Evolutionary conservation across 116 monocot species (phyloP), one percentile per base, ranked within the genome.

Genomic region (Posidonia oceanica): DNA sequence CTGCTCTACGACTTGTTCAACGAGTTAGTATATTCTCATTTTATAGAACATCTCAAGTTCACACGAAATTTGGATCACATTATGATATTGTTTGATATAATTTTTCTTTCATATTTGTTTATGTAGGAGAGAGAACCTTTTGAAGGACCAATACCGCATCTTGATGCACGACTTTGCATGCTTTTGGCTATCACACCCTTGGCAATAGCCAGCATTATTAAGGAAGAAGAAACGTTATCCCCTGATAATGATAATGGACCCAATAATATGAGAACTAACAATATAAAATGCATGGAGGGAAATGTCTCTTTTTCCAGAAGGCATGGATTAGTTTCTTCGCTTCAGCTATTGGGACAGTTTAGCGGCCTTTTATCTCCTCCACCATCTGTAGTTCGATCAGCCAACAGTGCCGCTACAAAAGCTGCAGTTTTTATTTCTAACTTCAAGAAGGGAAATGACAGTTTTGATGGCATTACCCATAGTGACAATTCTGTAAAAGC

Each of bases 81-180:
- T 15, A 7, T 14, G 37, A 13, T 38, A 37, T 16, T 15, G 63
- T 61, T 59, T 39, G 37, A 20, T 20, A 57, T 61, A 52, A 12
- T 59, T 56, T 67, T 38, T 70, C 57, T 13, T 69, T 13, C 14
- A 44, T 71, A 11, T 70, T 63, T 20, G 51, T 61, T 12, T 3
- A 44, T 62, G 23, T 80, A 95, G 95, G 95, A 84, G 71, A 76
- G 82, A 40, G 91, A 88, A 39, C 77, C 80, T 72, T 54, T 80
- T 61, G 95, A 95, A 79, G 95, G 95, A 36, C 95, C 95, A 67
- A 70, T 83, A 42, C 95, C 95, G 69, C 87, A 86, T 12, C 78
- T 88, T 58, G 95, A 95, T 76, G 74, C 91, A 73, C 80, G 95
- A 67, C 68, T 95, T 38, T 95, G 88, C 72, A 79, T 91, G 69